Percentiles rank a stretch among this genome's conserved stretches.
Evolutionary conservation across 305 asterid genomes (phyloP).

Genomic region (Rubia occidens): DNA sequence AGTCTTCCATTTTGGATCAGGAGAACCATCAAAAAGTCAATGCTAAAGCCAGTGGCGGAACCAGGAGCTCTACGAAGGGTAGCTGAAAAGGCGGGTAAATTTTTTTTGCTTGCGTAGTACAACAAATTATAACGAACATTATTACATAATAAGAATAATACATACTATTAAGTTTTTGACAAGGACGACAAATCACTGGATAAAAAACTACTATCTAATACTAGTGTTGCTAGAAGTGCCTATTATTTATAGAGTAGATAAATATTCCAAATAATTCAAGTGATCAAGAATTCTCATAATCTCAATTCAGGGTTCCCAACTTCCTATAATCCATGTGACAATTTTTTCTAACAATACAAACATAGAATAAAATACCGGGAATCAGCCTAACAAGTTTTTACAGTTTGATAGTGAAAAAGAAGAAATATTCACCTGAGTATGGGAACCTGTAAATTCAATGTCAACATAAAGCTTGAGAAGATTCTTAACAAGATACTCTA

Average conservation of each 20-base stretch:
- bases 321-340: neutral
- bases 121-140: no score
- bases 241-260: neutral
- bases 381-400: neutral
- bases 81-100: no score
- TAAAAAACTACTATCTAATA: no score
- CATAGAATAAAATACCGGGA: neutral
- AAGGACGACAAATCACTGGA: no score
- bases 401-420: neutral
- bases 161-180: no score
- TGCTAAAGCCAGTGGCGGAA: no score
- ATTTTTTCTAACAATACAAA: neutral
- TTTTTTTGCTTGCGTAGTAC: no score
- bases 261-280: neutral
- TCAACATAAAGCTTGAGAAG: conserved; percentile 93
- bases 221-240: neutral
- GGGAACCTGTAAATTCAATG: conserved; percentile 97
- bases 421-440: conserved; percentile 64
- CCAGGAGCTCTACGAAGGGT: no score
- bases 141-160: no score
- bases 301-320: neutral
- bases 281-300: neutral
- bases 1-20: no score
- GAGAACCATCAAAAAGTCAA: no score
- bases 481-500: conserved; percentile 77